Conservation (phyloP, 2,329 filamentous ascomycete species). For the Hypomyces rosellus region DNA sequence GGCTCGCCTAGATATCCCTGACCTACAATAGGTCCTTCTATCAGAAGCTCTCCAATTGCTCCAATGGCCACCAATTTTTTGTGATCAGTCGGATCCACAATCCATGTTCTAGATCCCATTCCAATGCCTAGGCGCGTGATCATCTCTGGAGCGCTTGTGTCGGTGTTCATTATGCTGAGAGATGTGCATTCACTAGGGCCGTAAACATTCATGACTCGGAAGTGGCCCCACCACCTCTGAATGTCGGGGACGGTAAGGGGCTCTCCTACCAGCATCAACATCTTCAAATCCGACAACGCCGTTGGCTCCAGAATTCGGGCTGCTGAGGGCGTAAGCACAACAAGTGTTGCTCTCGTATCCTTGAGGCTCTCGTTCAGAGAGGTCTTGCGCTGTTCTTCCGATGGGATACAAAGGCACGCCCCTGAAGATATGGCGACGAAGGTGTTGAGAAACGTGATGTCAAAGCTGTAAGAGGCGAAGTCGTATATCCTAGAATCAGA, state of each 20-base stretch:
- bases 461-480: conserved; percentile 15
- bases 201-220: conserved; percentile 10
- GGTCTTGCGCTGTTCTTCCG: not conserved
- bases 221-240: not conserved
- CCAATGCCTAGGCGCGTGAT: conserved; percentile 5
- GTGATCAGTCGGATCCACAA: conserved; percentile 18
- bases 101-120: conserved; percentile 15
- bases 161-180: not conserved
- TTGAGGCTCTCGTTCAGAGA: not conserved
- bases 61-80: conserved; percentile 18
- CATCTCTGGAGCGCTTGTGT: not conserved
- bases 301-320: conserved; percentile 3
- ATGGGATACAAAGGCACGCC: conserved; percentile 3
- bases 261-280: not conserved
- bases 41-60: conserved; percentile 20
- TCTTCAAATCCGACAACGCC: not conserved
- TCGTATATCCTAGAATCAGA: conserved; percentile 7
- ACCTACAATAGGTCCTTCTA: conserved; percentile 21
- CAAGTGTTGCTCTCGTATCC: not conserved
- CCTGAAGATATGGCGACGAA: conserved; percentile 10
- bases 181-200: conserved; percentile 10
- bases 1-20: conserved; percentile 19
- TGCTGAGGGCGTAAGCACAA: conserved; percentile 1
- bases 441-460: conserved; percentile 6
- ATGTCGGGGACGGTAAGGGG: not conserved